Base-by-base conservation (phyloP, 1,284 basidiomycete genomes). In the Moesziomyces sp. region DNA sequence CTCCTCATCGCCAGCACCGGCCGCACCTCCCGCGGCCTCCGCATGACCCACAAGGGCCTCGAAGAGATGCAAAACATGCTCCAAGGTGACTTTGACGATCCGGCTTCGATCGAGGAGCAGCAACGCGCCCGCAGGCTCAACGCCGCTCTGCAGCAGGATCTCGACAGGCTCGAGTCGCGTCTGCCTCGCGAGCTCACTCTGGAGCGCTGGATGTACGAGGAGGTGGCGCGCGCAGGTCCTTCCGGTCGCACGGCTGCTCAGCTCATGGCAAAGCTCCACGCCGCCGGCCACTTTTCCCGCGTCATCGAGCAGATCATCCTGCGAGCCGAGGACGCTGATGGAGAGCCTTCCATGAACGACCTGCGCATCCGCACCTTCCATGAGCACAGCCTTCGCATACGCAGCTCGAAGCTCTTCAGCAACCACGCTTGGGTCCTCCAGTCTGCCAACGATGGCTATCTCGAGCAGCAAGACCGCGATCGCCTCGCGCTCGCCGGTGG, bases 341-440 rank as follows among this genome's bases (percentile, higher is more conserved):
- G 58, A 26, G 72, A 70, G 21, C 55, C 72, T 11, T 50, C 62
- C 24, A 46, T 70, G 56, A 58, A 48, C 58, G 72, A 74, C 42
- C 33, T 74, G 7, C 56, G 46, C 11, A 52, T 66, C 18, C 58
- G 59, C 23, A 48, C 50, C 53, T 70, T 74, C 19, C 63, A 74
- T 52, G 72, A 74, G 47, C 67, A 66, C 47, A 61, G 66, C 19
- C 43, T 55, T 0, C 52, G 72, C n/a, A 47, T 70, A 3, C 72
- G 72, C 38, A 62, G 53, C 47, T 59, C 59, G n/a, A 58, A 61
- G 24, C 19, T 66, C 7, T 74, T 59, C 54, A 74, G 72, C 38
- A 59, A 63, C 24, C 72, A 74, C 28, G 66, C 72, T 1, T 74
- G 72, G 72, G 63, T 66, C 3, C 57, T 74, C 16, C 72, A 74